phyloP scores from a whole-genome alignment of 345 rosid species.

The Mercurialis annua region DNA sequence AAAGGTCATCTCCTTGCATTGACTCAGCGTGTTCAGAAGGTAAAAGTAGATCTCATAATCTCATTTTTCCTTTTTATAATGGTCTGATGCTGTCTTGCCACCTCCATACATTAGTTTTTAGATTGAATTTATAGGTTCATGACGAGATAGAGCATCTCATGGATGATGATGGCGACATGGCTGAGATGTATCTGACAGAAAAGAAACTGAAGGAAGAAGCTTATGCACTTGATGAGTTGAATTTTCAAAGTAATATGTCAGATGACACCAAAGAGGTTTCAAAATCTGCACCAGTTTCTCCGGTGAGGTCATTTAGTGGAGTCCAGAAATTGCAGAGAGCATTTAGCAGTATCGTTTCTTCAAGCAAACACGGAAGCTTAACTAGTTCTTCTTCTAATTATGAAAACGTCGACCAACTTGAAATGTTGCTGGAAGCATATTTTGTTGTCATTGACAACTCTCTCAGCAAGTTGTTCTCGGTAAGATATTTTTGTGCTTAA shows the following conservation, averaged over 20 bases:
- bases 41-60: conserved; percentile 11
- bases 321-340: conserved; percentile 70
- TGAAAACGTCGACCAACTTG: conserved; percentile 85
- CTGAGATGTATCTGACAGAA: conserved; percentile 95
- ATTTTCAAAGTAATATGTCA: conserved; percentile 36
- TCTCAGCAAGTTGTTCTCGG: conserved; percentile 85
- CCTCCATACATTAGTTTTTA: conserved; percentile 21
- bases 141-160: conserved; percentile 95
- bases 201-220: conserved; percentile 73
- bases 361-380: conserved; percentile 66
- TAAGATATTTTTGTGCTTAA: conserved; percentile 27
- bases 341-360: conserved; percentile 63
- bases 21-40: conserved; percentile 97
- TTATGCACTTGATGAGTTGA: conserved; percentile 43
- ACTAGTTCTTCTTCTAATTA: conserved; percentile 53
- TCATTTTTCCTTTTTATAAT: background rate
- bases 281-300: conserved; percentile 86
- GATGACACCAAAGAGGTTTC: conserved; percentile 39
- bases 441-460: conserved; percentile 68
- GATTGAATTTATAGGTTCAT: conserved; percentile 55
- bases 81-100: conserved; percentile 6
- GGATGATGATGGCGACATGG: conserved; percentile 99
- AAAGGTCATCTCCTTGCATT: conserved; percentile 88
- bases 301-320: conserved; percentile 53
- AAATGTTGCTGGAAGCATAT: conserved; percentile 95